Base-by-base conservation (phyloP, 2,329 filamentous ascomycete genomes). In the Hortaea werneckii region DNA sequence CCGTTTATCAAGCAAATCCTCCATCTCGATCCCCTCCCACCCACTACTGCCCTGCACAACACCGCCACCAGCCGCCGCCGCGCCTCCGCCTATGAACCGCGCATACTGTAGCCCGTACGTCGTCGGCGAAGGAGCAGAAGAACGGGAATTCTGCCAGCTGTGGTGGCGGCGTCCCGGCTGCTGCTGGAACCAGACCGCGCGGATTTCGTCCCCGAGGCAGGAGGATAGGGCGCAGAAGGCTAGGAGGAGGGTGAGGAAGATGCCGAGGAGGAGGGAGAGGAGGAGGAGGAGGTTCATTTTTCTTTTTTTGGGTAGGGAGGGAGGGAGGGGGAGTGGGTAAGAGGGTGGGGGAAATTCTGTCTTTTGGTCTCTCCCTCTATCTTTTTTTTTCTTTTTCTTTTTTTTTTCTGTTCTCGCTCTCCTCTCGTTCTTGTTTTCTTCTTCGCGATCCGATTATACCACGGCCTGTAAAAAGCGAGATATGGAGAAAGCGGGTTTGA, bases 1-100 rank as follows among this genome's bases (percentile, higher is more conserved):
- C 9, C 50, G 52, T 40, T 58, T 42, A 43, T 68, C 67, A 45
- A 79, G 64, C 73, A 80, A 77, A 47, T 78, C 73, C 50, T 80
- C 74, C 71, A 80, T 69, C 61, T 81, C 77, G 49, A 81, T 79
- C 50, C 79, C 76, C 57, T 80, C 77, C 58, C 76, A 80, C 49
- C 76, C 73, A 6, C 70, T 71, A 20, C 20, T 20, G 2, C 20
- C 20, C 32, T 35, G 32, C 32, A 35, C 9, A 9, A n/a, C 8
- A n/a, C 32, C 32, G 20, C 2, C 20, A 9, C 32, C 32, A 9
- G 32, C 8, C 30, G 70, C 66, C 5, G 72, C 73, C 6, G 71
- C 70, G 37, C 72, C 72, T n/a, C 73, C 66, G 2, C 65, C 72
- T 62, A 80, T 73, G 10, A 71, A 72, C 38, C 74, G 69, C 37